Base-by-base conservation (phyloP, 306 rosid genomes). In the Quercus bicolor region DNA sequence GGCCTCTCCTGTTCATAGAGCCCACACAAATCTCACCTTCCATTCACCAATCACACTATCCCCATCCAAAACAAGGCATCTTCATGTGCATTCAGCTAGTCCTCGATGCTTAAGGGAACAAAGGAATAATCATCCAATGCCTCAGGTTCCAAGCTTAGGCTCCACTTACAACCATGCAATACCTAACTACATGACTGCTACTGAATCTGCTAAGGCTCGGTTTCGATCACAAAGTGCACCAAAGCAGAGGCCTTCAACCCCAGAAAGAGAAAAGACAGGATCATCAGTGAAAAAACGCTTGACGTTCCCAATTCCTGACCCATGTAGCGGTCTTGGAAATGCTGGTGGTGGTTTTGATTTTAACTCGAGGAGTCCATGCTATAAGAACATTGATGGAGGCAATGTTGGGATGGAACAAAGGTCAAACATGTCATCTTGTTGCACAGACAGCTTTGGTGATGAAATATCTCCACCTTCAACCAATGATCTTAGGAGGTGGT, bases 121-220 rank as follows among this genome's bases (percentile, higher is more conserved):
- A 15, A 54, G 59, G n/a, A 61, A 53, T 56, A 60, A 18, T 19
- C 72, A 21, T 19, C 68, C 74, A 57, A 11, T 33, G 80, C 74
- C 68, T 10, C 78, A 51, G 10, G 26, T 55, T 23, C 66, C 75
- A 15, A n/a, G 68, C 71, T 19, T 23, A 4, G 65, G 56, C 26
- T 66, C 26, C 23, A 15, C 18, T 52, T 29, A 34, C 80, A 65
- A n/a, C 68, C 65, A 77, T 24, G 75, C 75, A 66, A 18, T 56
- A 56, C 88, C 87, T 10, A 89, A 83, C 74, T 86, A 89, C 85
- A 89, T 86, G 90, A 84, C 87, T 19, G 78, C 87, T 24, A 89
- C 92, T 51, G 90, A 86, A 15, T 89, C 92, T 16, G 86, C 87
- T 29, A 80, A 68, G 75, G 90, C 90, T 15, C 80, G 92, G 69